phyloP scores from a whole-genome alignment of 2,329 filamentous ascomycete species.

The Dryadomyces sulphureus region DNA sequence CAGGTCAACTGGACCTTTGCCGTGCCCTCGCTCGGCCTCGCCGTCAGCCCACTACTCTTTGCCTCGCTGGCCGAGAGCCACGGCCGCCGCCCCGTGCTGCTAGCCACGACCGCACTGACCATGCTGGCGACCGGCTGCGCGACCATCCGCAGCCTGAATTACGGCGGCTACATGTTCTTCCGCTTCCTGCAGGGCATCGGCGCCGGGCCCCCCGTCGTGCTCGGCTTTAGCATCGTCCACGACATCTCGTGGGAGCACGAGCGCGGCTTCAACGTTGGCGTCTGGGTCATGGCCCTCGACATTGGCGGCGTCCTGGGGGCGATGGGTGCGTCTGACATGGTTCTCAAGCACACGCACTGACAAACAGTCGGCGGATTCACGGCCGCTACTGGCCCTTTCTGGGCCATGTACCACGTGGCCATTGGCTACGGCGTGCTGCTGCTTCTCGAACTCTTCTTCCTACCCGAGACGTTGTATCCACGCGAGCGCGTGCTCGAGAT shows the following conservation, averaged over 20 bases:
- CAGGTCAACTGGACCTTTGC: constrained; percentile 3
- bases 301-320: neutral
- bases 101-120: neutral
- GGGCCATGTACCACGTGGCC: constrained; percentile 2
- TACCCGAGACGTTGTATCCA: constrained; percentile 1
- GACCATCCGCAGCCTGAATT: neutral
- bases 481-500: neutral
- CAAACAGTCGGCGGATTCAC: constrained; percentile 2
- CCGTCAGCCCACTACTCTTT: constrained; percentile 1
- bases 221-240: constrained; percentile 2
- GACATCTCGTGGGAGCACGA: constrained; percentile 4
- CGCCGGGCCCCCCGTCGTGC: neutral
- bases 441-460: neutral
- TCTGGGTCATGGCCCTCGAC: constrained; percentile 1
- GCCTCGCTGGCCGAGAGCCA: neutral
- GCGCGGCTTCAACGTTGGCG: constrained; percentile 1
- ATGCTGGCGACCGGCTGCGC: constrained; percentile 2
- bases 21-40: neutral
- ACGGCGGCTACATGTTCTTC: constrained; percentile 1
- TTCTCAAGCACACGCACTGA: too few species aligned
- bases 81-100: neutral
- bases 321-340: neutral
- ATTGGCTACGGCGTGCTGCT: constrained; percentile 1
- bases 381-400: neutral
- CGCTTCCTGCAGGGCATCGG: constrained; percentile 4